Percentiles rank a stretch among this genome's conserved stretches.
Conservation (phyloP, 2,329 filamentous ascomycete species). For the Calonectria leucothoes region DNA sequence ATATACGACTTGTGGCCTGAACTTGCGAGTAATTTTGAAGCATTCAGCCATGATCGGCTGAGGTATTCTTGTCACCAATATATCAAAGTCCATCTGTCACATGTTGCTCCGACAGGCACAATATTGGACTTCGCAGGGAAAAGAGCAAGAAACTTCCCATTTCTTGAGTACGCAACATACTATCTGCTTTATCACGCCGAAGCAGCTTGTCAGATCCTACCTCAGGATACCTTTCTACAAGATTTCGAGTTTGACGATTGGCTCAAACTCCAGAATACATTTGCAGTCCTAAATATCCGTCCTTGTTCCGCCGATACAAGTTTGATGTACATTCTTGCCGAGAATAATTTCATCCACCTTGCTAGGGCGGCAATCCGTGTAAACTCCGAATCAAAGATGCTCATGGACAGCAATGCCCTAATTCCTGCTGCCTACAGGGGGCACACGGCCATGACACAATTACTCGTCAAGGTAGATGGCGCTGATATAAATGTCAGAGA, state of each 20-base stretch:
- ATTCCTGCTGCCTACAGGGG: not conserved
- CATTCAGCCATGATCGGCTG: not conserved
- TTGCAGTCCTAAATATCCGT: slow-evolving; percentile 39
- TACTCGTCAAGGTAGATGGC: not conserved
- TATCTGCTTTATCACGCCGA: slow-evolving; percentile 56
- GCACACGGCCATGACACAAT: not conserved
- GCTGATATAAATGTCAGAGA: not conserved
- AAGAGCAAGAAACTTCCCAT: slow-evolving; percentile 42
- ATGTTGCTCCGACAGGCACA: not conserved
- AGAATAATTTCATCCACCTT: slow-evolving; percentile 35
- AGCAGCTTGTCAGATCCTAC: slow-evolving; percentile 46
- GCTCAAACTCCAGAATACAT: slow-evolving; percentile 48
- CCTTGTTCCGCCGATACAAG: slow-evolving; percentile 24
- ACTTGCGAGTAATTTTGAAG: not conserved
- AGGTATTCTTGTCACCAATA: not conserved
- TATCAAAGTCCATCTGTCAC: not conserved
- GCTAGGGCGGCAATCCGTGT: slow-evolving; percentile 39
- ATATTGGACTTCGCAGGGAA: not conserved
- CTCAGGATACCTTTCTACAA: slow-evolving; percentile 42
- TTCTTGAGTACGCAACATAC: slow-evolving; percentile 58
- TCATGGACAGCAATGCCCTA: not conserved
- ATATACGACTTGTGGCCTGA: not conserved
- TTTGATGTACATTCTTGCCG: slow-evolving; percentile 51
- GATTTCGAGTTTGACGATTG: slow-evolving; percentile 43
- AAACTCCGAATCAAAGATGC: not conserved